Evolutionary conservation across 495 filamentous ascomycete genomes (phyloP).

Genomic region (Beverwykella pulmonaria): DNA sequence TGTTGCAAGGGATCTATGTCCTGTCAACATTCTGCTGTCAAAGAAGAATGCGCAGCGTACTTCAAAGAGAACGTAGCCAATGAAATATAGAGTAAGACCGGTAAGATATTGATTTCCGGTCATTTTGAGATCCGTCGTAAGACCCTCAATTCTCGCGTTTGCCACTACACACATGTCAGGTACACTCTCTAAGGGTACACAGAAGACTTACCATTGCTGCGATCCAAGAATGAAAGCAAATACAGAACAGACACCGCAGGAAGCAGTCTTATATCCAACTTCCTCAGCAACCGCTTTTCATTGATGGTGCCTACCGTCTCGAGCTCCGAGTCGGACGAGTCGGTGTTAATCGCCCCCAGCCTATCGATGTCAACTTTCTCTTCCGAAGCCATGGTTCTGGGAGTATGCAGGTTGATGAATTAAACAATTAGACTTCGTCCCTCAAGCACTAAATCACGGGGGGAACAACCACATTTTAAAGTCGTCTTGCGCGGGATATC

Average conservation of each 20-base stretch:
- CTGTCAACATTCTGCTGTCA: not conserved
- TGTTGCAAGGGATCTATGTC: conserved; percentile 29
- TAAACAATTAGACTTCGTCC: not conserved
- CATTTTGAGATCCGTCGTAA: conserved; percentile 66
- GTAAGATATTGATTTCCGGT: conserved; percentile 73
- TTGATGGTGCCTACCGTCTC: conserved; percentile 46
- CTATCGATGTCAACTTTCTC: conserved; percentile 4
- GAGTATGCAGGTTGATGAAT: not conserved
- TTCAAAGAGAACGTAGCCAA: conserved; percentile 74
- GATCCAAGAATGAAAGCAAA: conserved; percentile 72
- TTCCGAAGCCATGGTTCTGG: conserved; percentile 25
- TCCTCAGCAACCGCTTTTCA: conserved; percentile 65
- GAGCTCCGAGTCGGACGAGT: conserved; percentile 14
- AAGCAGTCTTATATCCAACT: conserved; percentile 65
- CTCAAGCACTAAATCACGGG: no score
- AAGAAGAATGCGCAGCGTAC: not conserved
- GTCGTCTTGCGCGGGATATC: no score
- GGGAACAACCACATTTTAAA: no score
- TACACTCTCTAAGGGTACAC: not conserved
- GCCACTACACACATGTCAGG: conserved; percentile 47
- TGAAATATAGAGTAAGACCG: conserved; percentile 72
- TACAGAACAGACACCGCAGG: conserved; percentile 71
- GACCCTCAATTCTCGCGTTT: conserved; percentile 64
- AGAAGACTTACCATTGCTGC: conserved; percentile 57
- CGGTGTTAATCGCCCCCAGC: not conserved